Evolutionary conservation across 2,329 filamentous ascomycete species (phyloP), one percentile per base, ranked within the genome.

Genomic region (Penicillium fuscoglaucum): DNA sequence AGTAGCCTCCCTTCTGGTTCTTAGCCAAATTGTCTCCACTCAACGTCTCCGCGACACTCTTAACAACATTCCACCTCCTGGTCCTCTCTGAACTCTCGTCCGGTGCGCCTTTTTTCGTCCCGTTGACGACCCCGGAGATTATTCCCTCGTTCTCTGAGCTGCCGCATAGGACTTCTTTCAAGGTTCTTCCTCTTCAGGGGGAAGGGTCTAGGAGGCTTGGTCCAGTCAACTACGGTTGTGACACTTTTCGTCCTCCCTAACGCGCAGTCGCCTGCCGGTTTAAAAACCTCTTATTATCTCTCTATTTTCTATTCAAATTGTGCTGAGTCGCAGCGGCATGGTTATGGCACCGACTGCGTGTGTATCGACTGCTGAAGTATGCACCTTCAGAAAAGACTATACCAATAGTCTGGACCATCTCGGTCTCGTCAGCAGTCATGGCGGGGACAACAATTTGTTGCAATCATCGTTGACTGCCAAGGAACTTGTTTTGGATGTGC

Each of bases 121-220:
- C 66, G 55, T 66, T 73, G 67, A 72, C 73, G 65, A 67, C 70
- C 66, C 67, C 68, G 62, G 66, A 76, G 74, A 67, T 84, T 83
- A 78, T 84, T 80, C 76, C 80, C 84, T 77, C 79, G 84, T 80
- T 80, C 80, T 78, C 80, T 85, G 90, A 96, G 91, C 93, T 98
- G 95, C 95, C 95, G 95, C 93, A 99, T 99, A 98, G 91, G 90
- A 96, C 90, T 88, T 86, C 86, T 88, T 88, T 87, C 86, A 85
- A 88, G 90, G 90, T 93, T 96, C 93, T 98, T 98, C 93, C 93
- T 96, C 93, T 95, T 83, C 83, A 82, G 80, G 93, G 93, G 95
- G 95, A 93, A 96, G 95, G 95, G 91, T 96, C 92, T 90, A 91
- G 90, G 89, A 93, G 91, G 89, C 91, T 90, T 91, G 90, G 91